These are phyloP conservation scores for Aspergillus sparsus DNA, from an alignment of 495 filamentous ascomycete genomes.

Conservation along the genomic window DNA sequence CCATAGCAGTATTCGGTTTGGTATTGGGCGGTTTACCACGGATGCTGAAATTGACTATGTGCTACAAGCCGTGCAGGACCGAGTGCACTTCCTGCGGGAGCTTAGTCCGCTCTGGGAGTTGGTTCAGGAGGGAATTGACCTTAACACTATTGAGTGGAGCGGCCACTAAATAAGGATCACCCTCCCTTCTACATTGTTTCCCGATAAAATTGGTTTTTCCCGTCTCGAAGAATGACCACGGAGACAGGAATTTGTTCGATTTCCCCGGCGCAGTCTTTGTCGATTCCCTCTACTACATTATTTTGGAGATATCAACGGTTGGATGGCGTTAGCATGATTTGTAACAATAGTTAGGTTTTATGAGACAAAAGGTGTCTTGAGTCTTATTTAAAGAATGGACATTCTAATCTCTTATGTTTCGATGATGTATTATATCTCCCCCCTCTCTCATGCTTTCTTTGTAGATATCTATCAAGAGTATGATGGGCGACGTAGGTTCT, in stretches of 20 bases:
- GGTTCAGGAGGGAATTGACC: slow-evolving; percentile 92
- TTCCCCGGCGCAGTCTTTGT: slow-evolving; percentile 16
- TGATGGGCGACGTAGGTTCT: too few relatives aligned
- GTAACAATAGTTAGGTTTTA: slow-evolving; percentile 21
- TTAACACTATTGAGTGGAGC: slow-evolving; percentile 97
- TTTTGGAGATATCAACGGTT: slow-evolving; percentile 24
- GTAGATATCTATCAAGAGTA: too few relatives aligned
- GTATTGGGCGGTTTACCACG: slow-evolving; percentile 95
- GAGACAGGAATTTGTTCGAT: slow-evolving; percentile 4
- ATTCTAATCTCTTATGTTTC: slow-evolving; percentile 2
- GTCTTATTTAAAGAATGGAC: slow-evolving; percentile 23
- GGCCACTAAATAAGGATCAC: slow-evolving; percentile 62
- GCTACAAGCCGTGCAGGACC: slow-evolving; percentile 85
- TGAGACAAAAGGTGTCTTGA: slow-evolving; percentile 9
- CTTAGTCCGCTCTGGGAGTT: slow-evolving; percentile 97
- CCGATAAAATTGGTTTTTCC: too few relatives aligned
- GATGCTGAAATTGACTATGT: slow-evolving; percentile 97
- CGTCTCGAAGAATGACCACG: too few relatives aligned
- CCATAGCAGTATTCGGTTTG: slow-evolving; percentile 96
- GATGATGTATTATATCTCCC: not conserved
- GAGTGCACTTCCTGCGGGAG: slow-evolving; percentile 90
- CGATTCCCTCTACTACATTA: not conserved
- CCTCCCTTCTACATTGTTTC: not conserved
- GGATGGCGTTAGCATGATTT: slow-evolving; percentile 35
- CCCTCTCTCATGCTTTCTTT: not conserved